A percentile compares a stretch with the other conserved stretches of the same genome.
phyloP scores from a whole-genome alignment of 2,329 filamentous ascomycete species.

The Berkeleyomyces rouxiae region DNA sequence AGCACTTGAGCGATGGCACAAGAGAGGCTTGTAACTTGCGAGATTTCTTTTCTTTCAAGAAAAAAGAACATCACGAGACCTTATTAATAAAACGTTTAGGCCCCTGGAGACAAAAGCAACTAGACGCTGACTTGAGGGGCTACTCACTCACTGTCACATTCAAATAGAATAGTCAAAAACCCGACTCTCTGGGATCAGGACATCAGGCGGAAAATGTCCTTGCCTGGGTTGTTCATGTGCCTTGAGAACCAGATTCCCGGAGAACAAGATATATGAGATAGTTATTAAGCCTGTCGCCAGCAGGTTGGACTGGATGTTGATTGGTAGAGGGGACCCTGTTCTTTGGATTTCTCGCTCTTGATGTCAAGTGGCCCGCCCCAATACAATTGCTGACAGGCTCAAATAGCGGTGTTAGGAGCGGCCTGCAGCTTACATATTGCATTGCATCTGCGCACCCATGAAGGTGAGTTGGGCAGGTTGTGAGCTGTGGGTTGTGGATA shows the following conservation, averaged over 20 bases:
- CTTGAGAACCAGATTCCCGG: background rate
- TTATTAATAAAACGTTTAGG: too few species aligned
- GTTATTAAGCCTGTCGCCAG: background rate
- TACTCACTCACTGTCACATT: background rate
- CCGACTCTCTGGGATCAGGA: background rate
- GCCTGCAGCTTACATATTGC: background rate
- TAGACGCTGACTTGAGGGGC: too few species aligned
- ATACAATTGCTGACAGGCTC: background rate
- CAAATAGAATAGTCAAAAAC: background rate
- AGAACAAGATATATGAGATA: background rate
- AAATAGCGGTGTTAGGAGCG: background rate
- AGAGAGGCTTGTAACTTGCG: too few species aligned
- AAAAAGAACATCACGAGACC: too few species aligned
- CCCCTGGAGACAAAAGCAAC: too few species aligned
- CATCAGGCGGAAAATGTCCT: background rate
- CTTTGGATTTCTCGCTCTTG: background rate
- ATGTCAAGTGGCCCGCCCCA: background rate
- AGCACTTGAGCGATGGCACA: too few species aligned
- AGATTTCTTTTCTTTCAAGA: background rate
- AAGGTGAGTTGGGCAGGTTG: background rate
- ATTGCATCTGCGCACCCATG: background rate
- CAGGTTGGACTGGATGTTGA: background rate
- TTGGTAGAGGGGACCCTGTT: background rate
- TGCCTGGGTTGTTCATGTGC: background rate
- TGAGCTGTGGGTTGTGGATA: background rate